phyloP scores from a whole-genome alignment of 1,284 basidiomycete species.

The Schizophyllum amplum region DNA sequence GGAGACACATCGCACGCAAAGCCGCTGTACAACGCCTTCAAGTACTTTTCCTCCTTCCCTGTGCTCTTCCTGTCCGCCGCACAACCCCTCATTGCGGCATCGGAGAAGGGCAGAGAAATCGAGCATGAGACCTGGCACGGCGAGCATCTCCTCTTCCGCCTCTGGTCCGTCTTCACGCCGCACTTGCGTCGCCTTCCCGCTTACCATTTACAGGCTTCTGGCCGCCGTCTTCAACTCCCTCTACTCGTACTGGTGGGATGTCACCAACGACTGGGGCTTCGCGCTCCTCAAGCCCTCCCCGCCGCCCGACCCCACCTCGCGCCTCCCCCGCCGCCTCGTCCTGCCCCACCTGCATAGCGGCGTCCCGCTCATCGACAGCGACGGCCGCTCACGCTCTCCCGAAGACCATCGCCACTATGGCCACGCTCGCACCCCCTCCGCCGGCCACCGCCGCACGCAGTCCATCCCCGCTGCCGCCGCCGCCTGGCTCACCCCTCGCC shows the following conservation, averaged over 20 bases:
- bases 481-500: constrained; percentile 28
- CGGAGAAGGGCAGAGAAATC: constrained; percentile 43
- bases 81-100: constrained; percentile 50
- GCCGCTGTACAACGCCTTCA: constrained; percentile 89
- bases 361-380: constrained; percentile 12
- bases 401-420: not conserved
- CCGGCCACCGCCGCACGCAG: not conserved
- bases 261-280: constrained; percentile 97
- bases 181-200: constrained; percentile 2
- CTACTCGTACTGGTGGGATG: constrained; percentile 99
- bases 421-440: not conserved
- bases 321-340: constrained; percentile 18
- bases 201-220: constrained; percentile 54
- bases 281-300: constrained; percentile 51
- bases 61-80: constrained; percentile 92
- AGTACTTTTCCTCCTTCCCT: constrained; percentile 97
- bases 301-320: constrained; percentile 9
- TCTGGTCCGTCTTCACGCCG: constrained; percentile 50
- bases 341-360: constrained; percentile 39
- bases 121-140: constrained; percentile 58
- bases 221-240: constrained; percentile 84
- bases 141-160: constrained; percentile 69
- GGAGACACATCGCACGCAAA: constrained; percentile 54
- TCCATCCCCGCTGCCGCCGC: constrained; percentile 33
- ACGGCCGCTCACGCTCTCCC: constrained; percentile 7